phyloP scores from a whole-genome alignment of 441 rosid genomes.

The Mallotus japonicus region DNA sequence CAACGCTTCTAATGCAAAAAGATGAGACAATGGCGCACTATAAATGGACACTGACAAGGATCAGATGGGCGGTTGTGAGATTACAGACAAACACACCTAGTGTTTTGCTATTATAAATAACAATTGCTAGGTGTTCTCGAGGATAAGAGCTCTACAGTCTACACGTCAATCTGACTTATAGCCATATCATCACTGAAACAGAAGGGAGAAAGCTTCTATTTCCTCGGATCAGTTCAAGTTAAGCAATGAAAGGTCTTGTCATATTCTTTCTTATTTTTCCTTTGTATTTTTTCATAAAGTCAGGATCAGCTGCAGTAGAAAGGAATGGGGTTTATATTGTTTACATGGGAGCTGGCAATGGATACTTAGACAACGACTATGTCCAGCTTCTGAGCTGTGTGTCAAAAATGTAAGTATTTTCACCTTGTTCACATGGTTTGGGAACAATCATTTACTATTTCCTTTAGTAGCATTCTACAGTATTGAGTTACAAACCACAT shows the following conservation, averaged over 20 bases:
- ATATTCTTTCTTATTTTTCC: background rate
- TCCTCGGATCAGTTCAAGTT: background rate
- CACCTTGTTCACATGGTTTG: no score
- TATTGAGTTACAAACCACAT: background rate
- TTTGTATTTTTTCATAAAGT: background rate
- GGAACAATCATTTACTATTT: background rate
- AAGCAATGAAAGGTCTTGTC: slow-evolving; percentile 16
- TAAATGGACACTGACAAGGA: slow-evolving; percentile 22
- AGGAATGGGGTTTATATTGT: slow-evolving; percentile 57
- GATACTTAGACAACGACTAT: slow-evolving; percentile 29
- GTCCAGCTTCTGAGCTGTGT: slow-evolving; percentile 54
- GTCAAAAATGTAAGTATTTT: slow-evolving; percentile 37
- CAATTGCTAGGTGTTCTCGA: background rate
- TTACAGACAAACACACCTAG: slow-evolving; percentile 2
- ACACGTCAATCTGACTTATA: background rate
- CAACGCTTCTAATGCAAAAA: slow-evolving; percentile 10
- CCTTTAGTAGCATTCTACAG: background rate
- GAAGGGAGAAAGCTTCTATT: background rate
- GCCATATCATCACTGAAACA: background rate
- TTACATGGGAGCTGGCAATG: slow-evolving; percentile 67
- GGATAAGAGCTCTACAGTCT: background rate
- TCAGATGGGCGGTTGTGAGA: slow-evolving; percentile 5
- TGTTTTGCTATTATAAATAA: slow-evolving; percentile 6
- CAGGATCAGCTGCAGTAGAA: background rate
- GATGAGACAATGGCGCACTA: slow-evolving; percentile 32